These are phyloP conservation scores for Yamadazyma jaroonii DNA, from an alignment of 1,139 yeast species.

Conservation along the genomic window DNA sequence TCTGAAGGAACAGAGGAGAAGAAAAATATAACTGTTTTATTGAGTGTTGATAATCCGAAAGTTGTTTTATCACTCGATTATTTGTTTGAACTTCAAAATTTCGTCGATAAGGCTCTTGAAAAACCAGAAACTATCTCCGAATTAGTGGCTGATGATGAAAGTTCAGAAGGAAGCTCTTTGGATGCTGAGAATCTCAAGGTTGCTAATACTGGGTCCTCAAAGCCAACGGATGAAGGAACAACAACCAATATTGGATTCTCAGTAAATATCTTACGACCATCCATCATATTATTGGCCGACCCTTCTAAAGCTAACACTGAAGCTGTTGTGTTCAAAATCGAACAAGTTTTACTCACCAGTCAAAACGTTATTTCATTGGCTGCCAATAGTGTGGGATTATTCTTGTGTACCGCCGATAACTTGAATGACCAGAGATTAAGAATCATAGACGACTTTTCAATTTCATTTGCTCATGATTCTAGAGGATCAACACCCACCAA, in stretches of 20 bases:
- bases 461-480: conserved; percentile 71
- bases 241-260: conserved; percentile 46
- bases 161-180: conserved; percentile 6
- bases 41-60: conserved; percentile 78
- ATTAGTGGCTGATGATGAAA: conserved; percentile 12
- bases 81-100: conserved; percentile 69
- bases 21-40: conserved; percentile 47
- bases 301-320: conserved; percentile 69
- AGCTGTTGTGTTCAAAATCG: conserved; percentile 87
- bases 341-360: conserved; percentile 70
- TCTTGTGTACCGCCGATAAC: conserved; percentile 71
- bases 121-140: conserved; percentile 19
- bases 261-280: conserved; percentile 72
- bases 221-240: not conserved
- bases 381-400: conserved; percentile 83
- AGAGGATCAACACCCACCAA: conserved; percentile 60
- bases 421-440: conserved; percentile 60
- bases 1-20: conserved; percentile 41
- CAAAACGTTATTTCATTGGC: conserved; percentile 66
- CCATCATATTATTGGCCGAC: conserved; percentile 78
- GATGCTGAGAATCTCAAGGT: conserved; percentile 3
- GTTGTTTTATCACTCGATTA: conserved; percentile 84
- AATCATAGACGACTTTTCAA: conserved; percentile 84
- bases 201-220: too few relatives aligned
- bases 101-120: conserved; percentile 47